Base-by-base conservation (phyloP, 2,329 filamentous ascomycete species). In the Sporothrix curviconia region DNA sequence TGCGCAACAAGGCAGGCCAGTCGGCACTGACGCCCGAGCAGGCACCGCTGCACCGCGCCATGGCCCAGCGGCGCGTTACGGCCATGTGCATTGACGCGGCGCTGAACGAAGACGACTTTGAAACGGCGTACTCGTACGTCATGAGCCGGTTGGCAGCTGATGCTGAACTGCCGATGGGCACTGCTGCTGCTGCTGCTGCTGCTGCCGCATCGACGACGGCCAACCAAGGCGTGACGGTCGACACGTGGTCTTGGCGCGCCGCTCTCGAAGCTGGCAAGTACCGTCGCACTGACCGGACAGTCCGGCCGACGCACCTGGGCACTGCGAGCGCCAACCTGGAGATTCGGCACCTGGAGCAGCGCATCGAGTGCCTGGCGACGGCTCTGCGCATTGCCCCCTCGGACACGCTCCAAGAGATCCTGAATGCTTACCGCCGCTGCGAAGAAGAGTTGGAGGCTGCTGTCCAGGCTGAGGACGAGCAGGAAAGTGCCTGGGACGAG, bases 51-150 rank as follows among this genome's bases (percentile, higher is more conserved):
- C 68, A 69, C 42, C 70, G 69, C 8, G 63, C 68, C 3, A 59
- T 67, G 37, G 79, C 82, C 4, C 83, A 86, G 66, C 82, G 80
- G 49, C 81, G 89, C 30, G 83, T 94, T 52, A 85, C 84, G 6
- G 86, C 87, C 59, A 90, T 92, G 86, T 90, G 89, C 62, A 84
- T 92, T 40, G 85, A 90, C 67, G 84, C 87, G 14, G 87, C 89
- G 12, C 76, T 94, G 1, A 77, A 78, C 9, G 88, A 92, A 66
- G 85, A 91, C 61, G 90, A 84, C 67, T 94, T 94, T 60, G 90
- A 95, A 67, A 94, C 89, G 0, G 89, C 89, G 11, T 94, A 92
- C 68, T 92, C 88, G 0, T 92, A 89, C 66, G 85, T 92, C 1
- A 81, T 90, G 47, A 90, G 84, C 66, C 82, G 86, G 22, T 76